These are phyloP conservation scores for Dictyophora rubrovolvata DNA, from an alignment of 768 basidiomycete genomes.

Conservation along the genomic window DNA sequence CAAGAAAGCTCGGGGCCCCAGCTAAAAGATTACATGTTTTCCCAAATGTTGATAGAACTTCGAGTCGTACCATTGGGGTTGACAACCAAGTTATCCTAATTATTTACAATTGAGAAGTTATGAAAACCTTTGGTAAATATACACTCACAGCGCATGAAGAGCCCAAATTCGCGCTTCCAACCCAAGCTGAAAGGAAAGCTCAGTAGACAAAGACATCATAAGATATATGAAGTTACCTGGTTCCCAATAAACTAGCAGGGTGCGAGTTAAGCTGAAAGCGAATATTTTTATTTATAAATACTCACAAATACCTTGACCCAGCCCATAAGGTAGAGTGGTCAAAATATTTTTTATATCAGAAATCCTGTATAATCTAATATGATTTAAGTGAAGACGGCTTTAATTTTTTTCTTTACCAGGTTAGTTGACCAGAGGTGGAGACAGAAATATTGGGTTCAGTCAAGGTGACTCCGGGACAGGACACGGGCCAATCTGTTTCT, in stretches of 20 bases:
- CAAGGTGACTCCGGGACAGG: conserved; percentile 33
- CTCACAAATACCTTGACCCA: conserved; percentile 32
- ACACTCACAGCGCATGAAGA: conserved; percentile 19
- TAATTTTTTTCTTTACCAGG: conserved; percentile 24
- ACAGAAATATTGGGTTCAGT: conserved; percentile 38
- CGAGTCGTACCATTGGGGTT: background rate
- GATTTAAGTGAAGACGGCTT: background rate
- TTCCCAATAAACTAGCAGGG: conserved; percentile 54
- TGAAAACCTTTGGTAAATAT: background rate
- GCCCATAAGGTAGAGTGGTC: conserved; percentile 24
- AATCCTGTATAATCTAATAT: conserved; percentile 15
- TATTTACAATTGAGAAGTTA: background rate
- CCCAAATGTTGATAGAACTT: background rate
- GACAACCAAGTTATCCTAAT: background rate
- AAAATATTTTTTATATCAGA: conserved; percentile 39
- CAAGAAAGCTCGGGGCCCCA: too few species aligned
- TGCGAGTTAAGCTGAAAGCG: conserved; percentile 14
- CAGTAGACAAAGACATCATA: background rate
- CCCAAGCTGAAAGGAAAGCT: conserved; percentile 27
- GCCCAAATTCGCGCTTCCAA: conserved; percentile 38
- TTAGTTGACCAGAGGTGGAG: conserved; percentile 40
- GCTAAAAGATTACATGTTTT: background rate
- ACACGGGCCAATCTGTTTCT: conserved; percentile 54
- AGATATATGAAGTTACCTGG: conserved; percentile 26
- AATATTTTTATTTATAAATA: background rate